Evolutionary conservation across 306 rosid genomes (phyloP).

Genomic region (Corylus americana): DNA sequence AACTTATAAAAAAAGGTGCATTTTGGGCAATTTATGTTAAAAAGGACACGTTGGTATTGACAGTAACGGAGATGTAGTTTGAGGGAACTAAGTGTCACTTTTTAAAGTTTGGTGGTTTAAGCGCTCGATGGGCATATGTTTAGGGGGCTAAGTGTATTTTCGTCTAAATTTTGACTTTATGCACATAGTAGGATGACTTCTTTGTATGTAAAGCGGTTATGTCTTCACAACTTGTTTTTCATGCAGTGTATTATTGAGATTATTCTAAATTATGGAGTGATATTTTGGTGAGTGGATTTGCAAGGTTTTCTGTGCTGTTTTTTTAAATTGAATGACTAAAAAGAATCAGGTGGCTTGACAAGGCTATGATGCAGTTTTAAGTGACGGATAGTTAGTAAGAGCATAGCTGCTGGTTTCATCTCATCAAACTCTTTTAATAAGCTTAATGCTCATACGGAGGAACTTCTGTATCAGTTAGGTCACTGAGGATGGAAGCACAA

Average conservation of each 20-base stretch:
- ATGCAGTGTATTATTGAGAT: background rate
- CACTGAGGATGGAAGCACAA: slow-evolving; percentile 52
- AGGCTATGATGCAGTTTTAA: background rate
- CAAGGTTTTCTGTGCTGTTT: background rate
- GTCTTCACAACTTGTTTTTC: background rate
- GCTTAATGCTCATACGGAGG: background rate
- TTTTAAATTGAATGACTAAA: background rate
- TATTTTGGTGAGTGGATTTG: background rate
- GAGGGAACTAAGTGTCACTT: no score
- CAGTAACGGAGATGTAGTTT: no score
- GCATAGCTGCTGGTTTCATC: background rate
- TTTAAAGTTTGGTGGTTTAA: no score
- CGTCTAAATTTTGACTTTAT: background rate
- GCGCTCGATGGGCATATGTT: no score
- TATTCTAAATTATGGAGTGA: background rate
- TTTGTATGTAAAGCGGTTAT: background rate
- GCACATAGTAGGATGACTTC: background rate
- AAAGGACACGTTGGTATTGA: no score
- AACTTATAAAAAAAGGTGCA: no score
- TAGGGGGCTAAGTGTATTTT: no score
- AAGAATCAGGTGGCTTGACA: background rate
- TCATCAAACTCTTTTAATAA: background rate
- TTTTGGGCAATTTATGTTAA: no score
- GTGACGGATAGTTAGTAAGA: background rate
- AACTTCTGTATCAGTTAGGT: slow-evolving; percentile 21